These are phyloP conservation scores for Grosmannia serpens DNA, from an alignment of 2,329 filamentous ascomycete genomes.

Conservation along the genomic window DNA sequence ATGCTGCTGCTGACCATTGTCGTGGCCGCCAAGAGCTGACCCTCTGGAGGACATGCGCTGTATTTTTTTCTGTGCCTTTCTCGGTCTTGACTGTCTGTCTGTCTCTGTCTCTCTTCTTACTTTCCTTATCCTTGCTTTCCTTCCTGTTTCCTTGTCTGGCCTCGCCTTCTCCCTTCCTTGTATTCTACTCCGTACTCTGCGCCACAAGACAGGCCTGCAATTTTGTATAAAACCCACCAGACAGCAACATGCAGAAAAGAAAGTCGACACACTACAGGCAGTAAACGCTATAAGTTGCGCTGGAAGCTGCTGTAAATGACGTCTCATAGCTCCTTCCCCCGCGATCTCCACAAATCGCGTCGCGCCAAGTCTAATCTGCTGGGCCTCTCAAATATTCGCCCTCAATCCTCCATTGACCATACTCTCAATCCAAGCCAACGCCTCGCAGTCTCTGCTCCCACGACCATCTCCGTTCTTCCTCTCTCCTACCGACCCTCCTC, in stretches of 20 bases:
- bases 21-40: constrained; percentile 32
- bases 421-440: no score
- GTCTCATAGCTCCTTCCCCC: neutral
- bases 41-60: neutral
- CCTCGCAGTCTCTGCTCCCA: neutral
- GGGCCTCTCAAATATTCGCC: neutral
- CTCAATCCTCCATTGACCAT: neutral
- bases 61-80: no score
- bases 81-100: neutral
- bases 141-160: neutral
- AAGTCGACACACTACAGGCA: neutral
- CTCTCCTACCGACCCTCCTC: neutral
- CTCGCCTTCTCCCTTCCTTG: neutral
- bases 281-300: neutral
- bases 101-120: neutral
- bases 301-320: neutral
- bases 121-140: neutral
- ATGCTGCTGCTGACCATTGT: constrained; percentile 46
- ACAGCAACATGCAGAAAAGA: neutral
- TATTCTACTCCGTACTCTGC: neutral
- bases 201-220: neutral
- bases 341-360: constrained; percentile 3
- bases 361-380: neutral
- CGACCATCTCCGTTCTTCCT: neutral
- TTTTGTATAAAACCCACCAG: neutral